Evolutionary conservation across 2,329 filamentous ascomycete genomes (phyloP).

Genomic region (Ceratocystis papillata): DNA sequence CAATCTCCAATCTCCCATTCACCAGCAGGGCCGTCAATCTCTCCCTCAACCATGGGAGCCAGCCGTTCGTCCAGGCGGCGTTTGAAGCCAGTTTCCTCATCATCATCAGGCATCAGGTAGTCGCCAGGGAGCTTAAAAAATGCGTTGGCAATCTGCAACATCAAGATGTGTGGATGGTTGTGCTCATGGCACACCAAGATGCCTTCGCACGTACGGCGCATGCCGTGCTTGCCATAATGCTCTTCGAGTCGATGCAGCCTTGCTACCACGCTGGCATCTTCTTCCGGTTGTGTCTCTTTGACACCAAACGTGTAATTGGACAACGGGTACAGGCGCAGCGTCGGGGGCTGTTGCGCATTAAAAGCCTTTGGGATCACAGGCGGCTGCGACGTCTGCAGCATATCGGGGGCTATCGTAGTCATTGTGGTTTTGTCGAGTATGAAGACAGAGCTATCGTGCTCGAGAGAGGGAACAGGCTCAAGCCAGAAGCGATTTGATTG

Average conservation of each 20-base stretch:
- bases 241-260: conserved; percentile 90
- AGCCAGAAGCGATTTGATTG: too few relatives aligned
- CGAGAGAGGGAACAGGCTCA: neutral
- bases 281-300: conserved; percentile 95
- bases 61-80: conserved; percentile 81
- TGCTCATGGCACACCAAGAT: conserved; percentile 97
- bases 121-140: conserved; percentile 99
- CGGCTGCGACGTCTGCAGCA: conserved; percentile 66
- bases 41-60: conserved; percentile 75
- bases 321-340: conserved; percentile 83
- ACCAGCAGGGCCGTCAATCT: conserved; percentile 63
- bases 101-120: conserved; percentile 79
- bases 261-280: conserved; percentile 89
- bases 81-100: conserved; percentile 94
- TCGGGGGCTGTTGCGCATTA: conserved; percentile 77
- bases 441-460: neutral
- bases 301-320: conserved; percentile 99
- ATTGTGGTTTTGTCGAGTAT: conserved; percentile 39
- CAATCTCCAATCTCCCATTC: conserved; percentile 95
- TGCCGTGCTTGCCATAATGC: conserved; percentile 82
- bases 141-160: conserved; percentile 98
- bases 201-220: conserved; percentile 94
- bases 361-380: conserved; percentile 74
- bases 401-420: conserved; percentile 71
- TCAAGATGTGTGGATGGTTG: conserved; percentile 96